Conservation (phyloP, 768 basidiomycete species). For the Sarcodon sp. region DNA sequence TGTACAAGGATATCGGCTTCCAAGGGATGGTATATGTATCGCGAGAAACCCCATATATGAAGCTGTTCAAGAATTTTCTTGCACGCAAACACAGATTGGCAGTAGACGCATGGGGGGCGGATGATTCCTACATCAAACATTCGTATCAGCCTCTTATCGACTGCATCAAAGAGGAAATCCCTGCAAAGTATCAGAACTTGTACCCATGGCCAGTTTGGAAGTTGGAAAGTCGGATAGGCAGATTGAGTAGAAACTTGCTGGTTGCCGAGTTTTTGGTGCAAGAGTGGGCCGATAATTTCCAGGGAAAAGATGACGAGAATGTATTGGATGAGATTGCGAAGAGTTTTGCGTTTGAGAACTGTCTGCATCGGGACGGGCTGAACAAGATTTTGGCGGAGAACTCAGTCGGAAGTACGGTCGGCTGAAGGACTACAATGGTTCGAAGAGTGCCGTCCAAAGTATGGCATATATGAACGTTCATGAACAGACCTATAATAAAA, state of each 20-base stretch:
- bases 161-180: constrained; percentile 45
- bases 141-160: constrained; percentile 56
- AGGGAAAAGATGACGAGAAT: constrained; percentile 42
- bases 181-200: constrained; percentile 31
- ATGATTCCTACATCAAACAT: constrained; percentile 38
- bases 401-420: constrained; percentile 2
- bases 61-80: constrained; percentile 53
- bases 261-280: constrained; percentile 57
- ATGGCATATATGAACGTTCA: too few species aligned
- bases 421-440: too few species aligned
- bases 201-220: constrained; percentile 61
- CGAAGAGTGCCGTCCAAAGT: too few species aligned
- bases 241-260: constrained; percentile 54
- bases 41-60: constrained; percentile 61
- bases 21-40: constrained; percentile 74
- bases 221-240: constrained; percentile 35
- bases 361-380: constrained; percentile 53
- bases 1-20: constrained; percentile 81
- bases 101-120: constrained; percentile 69
- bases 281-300: constrained; percentile 65
- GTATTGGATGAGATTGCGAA: constrained; percentile 55
- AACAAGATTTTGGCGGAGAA: constrained; percentile 19
- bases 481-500: too few species aligned
- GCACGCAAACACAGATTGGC: constrained; percentile 71
- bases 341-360: constrained; percentile 62